Evolutionary conservation across 2,329 filamentous ascomycete species (phyloP), one percentile per base, ranked within the genome.

Genomic region (Trichoderma simmonsii): DNA sequence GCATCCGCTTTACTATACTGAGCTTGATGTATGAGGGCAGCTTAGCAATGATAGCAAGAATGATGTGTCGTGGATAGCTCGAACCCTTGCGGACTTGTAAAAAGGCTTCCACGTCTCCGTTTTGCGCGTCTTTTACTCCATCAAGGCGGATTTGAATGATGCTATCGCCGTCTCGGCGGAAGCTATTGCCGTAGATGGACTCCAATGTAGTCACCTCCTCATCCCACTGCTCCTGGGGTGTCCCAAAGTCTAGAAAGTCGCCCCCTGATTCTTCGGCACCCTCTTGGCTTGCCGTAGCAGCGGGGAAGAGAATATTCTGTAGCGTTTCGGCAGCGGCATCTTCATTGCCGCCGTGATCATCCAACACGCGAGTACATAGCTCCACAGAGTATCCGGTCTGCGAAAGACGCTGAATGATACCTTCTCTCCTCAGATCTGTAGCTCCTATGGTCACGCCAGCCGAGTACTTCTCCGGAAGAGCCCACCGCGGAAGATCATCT

Each of bases 1-100:
- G 84, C 2, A 91, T 90, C 80, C 92, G 91, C 76, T 93, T 91
- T 77, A 96, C 89, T 48, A 97, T 91, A 77, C 94, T 97, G 12
- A 99, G 86, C 73, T 95, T 93, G 78, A 98, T 97, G 78, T 99
- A 97, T 4, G 96, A 94, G 24, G 96, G 96, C 14, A 98, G 86
- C 12, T 89, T 88, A 30, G 90, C 86, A 61, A 89, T 81, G 15
- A 98, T 86, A 3, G 91, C 89, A 43, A 98, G 83, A 11, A 97
- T 87, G 85, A 83, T 89, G 81, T 80, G 88, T 77, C 77, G 86
- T 1, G 96, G 96, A 80, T 98, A 99, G 62, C 87, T 85, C 3
- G 87, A 87, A 1, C 93, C 90, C 75, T 88, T 92, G 72, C 93
- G 90, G 73, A 95, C 90, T 77, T 93, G 91, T 2, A 90, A 76